Evolutionary conservation across 306 rosid species (phyloP).

Genomic region (Cajanus cajan): DNA sequence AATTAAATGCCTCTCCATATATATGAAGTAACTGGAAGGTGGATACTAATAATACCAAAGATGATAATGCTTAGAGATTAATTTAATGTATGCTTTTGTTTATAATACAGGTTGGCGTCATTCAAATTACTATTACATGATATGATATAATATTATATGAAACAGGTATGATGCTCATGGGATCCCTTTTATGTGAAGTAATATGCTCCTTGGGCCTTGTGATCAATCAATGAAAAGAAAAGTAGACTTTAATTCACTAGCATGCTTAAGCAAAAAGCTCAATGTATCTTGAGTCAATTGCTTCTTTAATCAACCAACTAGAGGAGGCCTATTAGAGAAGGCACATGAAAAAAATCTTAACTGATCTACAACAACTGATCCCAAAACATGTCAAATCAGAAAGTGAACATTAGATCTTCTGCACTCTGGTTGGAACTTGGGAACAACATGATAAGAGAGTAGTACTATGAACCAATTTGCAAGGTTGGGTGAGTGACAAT

Average conservation of each 20-base stretch:
- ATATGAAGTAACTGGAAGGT: too few species aligned
- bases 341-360: slow-evolving; percentile 31
- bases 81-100: background rate
- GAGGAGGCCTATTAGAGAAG: slow-evolving; percentile 18
- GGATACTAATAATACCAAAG: slow-evolving; percentile 25
- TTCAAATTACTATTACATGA: background rate
- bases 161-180: slow-evolving; percentile 27
- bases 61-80: background rate
- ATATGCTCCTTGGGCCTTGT: slow-evolving; percentile 17
- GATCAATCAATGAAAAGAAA: slow-evolving; percentile 23
- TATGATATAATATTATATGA: slow-evolving; percentile 1
- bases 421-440: slow-evolving; percentile 41
- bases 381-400: slow-evolving; percentile 52
- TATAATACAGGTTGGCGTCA: slow-evolving; percentile 14
- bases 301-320: slow-evolving; percentile 39
- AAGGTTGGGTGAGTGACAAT: slow-evolving; percentile 43
- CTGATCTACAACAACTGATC: slow-evolving; percentile 32
- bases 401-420: slow-evolving; percentile 57
- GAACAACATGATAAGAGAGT: slow-evolving; percentile 22
- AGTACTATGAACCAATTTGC: slow-evolving; percentile 28
- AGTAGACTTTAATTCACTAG: slow-evolving; percentile 2
- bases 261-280: slow-evolving; percentile 36
- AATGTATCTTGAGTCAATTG: slow-evolving; percentile 37
- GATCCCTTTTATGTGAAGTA: slow-evolving; percentile 21
- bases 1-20: too few species aligned